Conservation (phyloP, 1,284 basidiomycete genomes). For the Sparassis latifolia region DNA sequence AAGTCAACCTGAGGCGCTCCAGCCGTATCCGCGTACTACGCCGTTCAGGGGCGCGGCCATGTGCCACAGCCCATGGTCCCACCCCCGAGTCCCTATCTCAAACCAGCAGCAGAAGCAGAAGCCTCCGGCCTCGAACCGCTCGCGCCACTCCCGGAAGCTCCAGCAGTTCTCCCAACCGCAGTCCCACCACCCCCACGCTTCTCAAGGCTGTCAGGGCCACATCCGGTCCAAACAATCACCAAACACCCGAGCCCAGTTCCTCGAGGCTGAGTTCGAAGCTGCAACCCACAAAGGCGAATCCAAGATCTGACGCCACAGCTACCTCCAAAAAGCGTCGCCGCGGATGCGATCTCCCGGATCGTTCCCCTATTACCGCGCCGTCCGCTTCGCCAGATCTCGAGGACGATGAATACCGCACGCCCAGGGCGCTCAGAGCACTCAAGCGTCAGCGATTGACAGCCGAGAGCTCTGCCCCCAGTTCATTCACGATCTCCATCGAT, state of each 20-base stretch:
- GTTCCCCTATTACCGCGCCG: background rate
- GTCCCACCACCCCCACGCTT: background rate
- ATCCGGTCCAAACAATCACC: background rate
- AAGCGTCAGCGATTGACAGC: conserved; percentile 5
- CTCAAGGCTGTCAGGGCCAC: background rate
- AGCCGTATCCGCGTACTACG: background rate
- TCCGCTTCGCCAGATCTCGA: background rate
- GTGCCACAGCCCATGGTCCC: background rate
- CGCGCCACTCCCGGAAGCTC: background rate
- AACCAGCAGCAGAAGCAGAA: background rate
- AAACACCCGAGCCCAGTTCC: background rate
- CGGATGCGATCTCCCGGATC: conserved; percentile 3
- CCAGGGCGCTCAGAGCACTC: conserved; percentile 8
- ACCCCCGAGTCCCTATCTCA: background rate
- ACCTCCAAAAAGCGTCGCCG: conserved; percentile 4
- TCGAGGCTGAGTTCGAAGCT: background rate
- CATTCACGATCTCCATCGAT: background rate
- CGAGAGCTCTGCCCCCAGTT: background rate
- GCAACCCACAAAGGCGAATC: background rate
- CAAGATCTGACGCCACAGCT: conserved; percentile 1
- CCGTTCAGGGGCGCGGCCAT: background rate
- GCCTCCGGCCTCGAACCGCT: background rate
- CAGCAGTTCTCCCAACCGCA: background rate
- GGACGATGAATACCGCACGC: conserved; percentile 2
- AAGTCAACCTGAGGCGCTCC: conserved; percentile 4